Evolutionary conservation across 331 rosid species (phyloP), one percentile per base, ranked within the genome.

Genomic region (Arachis monticola): DNA sequence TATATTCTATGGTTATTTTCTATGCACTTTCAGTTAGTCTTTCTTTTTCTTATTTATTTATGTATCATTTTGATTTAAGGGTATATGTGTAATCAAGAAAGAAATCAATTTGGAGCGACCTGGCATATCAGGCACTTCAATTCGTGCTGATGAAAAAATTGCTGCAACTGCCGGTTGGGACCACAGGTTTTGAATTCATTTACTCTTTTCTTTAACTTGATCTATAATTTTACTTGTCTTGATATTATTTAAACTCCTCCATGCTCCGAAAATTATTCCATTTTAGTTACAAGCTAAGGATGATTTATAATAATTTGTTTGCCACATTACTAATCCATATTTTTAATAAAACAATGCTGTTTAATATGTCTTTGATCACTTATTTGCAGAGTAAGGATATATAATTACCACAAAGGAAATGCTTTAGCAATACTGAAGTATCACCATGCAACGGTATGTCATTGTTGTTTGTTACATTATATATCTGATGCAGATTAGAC

Each of bases 101-200:
- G 92, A 88, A 79, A 86, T 89, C 75, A 77, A 48, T 80, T 83
- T 92, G 90, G 97, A 95, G 82, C 85, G 98, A 82, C 92, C 97
- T 44, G 97, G 97, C 60, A 85, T 92, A 66, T 82, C 97, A 14
- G 82, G 92, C 77, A 83, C 86, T 78, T 90, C 92, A 27, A 92
- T 92, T 82, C 88, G 97, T 60, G 86, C 90, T 2, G 97, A 95
- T 67, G 87, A 86, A 44, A 90, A 87, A 88, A 87, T 84, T 79
- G 96, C 85, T 65, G 96, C 97, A 14, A 90, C 97, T 44, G 96
- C 99, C 69, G 99, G 97, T 68, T 95, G 99, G 99, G 99, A 95
- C 79, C 97, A 92, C 86, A 92, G 97, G 99, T 95, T 65, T 64
- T 58, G 57, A 76, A 64, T 63, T 30, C 72, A 30, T 64, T 42